phyloP scores from a whole-genome alignment of 2,329 filamentous ascomycete species.

The Harringtonia lauricola region DNA sequence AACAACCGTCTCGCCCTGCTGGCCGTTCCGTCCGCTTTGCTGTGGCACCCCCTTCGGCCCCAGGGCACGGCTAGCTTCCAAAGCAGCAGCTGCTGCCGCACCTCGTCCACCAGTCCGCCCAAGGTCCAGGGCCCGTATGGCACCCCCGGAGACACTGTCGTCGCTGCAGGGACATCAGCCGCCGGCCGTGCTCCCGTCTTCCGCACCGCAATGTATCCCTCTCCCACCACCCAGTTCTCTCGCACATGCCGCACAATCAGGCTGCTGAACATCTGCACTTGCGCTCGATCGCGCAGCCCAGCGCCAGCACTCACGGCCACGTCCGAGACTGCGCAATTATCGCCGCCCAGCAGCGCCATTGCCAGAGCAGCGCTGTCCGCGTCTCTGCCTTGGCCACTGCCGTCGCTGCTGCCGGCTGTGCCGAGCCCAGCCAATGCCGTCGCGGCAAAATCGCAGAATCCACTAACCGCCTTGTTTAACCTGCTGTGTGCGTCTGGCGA shows the following conservation, averaged over 20 bases:
- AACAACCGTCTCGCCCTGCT: background rate
- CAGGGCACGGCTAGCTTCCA: background rate
- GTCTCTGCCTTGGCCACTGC: no score
- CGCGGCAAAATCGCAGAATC: background rate
- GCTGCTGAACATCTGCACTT: conserved; percentile 27
- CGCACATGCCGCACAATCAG: conserved; percentile 33
- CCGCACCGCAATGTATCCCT: conserved; percentile 12
- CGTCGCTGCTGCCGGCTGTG: background rate
- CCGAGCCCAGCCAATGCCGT: background rate
- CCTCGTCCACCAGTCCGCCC: conserved; percentile 18
- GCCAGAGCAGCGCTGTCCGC: no score
- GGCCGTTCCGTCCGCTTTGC: background rate
- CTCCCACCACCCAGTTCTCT: conserved; percentile 28
- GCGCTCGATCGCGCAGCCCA: conserved; percentile 9
- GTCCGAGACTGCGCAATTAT: no score
- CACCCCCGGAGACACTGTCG: conserved; percentile 9
- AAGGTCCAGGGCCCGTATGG: conserved; percentile 19
- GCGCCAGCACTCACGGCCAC: background rate
- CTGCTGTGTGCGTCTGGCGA: background rate
- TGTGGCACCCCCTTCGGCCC: background rate
- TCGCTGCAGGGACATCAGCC: background rate
- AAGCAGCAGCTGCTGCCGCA: conserved; percentile 17
- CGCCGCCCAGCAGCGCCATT: no score
- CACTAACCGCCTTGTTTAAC: background rate
- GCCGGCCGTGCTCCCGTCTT: conserved; percentile 2